Conservation (phyloP, 352 stramenopile species). For the Peronospora destructor region DNA sequence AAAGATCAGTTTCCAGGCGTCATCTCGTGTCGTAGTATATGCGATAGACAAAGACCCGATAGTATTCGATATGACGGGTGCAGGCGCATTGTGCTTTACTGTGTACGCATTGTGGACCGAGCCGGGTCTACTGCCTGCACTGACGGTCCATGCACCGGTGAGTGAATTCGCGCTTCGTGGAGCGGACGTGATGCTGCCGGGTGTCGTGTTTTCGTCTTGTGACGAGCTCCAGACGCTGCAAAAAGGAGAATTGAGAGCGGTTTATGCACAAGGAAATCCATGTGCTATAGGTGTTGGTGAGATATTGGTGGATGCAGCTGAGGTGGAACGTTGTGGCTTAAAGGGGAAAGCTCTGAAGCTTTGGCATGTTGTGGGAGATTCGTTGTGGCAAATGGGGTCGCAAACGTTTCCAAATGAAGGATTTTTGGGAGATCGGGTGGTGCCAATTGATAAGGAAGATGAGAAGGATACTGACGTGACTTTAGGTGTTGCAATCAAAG, state of each 20-base stretch:
- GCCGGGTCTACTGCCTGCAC: slow-evolving; percentile 38
- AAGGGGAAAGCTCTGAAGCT: slow-evolving; percentile 66
- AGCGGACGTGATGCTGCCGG: slow-evolving; percentile 79
- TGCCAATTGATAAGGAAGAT: slow-evolving; percentile 25
- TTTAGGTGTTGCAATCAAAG: slow-evolving; percentile 38
- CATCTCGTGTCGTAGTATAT: slow-evolving; percentile 69
- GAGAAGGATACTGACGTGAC: slow-evolving; percentile 24
- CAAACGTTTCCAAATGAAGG: slow-evolving; percentile 60
- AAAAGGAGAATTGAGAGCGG: slow-evolving; percentile 58
- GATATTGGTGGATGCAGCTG: slow-evolving; percentile 55
- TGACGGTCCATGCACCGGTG: slow-evolving; percentile 71
- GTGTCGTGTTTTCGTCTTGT: slow-evolving; percentile 53
- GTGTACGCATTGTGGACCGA: slow-evolving; percentile 68
- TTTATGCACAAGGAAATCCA: slow-evolving; percentile 72
- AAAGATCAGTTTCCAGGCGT: slow-evolving; percentile 74
- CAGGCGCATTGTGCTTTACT: slow-evolving; percentile 53
- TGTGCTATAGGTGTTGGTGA: slow-evolving; percentile 72
- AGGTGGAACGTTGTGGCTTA: slow-evolving; percentile 49
- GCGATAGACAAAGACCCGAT: slow-evolving; percentile 54
- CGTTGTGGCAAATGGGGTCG: slow-evolving; percentile 68
- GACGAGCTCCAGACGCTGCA: slow-evolving; percentile 49
- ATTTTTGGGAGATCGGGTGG: slow-evolving; percentile 41
- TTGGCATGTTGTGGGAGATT: slow-evolving; percentile 65
- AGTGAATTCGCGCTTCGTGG: slow-evolving; percentile 76
- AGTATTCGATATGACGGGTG: slow-evolving; percentile 66